Evolutionary conservation across 805 yeast genomes (phyloP), one percentile per base, ranked within the genome.

Genomic region (Monosporozyma aerobia): DNA sequence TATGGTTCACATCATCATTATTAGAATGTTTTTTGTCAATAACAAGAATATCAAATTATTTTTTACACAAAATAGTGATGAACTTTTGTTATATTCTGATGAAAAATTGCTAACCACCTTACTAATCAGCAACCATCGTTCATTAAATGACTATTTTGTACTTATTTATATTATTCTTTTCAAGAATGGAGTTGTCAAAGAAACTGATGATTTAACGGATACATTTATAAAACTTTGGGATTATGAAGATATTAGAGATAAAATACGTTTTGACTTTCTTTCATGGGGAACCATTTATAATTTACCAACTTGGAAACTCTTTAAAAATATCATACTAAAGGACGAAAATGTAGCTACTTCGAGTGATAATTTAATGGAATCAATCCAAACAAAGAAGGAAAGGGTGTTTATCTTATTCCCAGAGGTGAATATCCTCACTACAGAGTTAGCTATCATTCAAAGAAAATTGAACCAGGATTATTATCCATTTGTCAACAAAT

Each of bases 401-500:
- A 77, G 79, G 57, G 82, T 95, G 87, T 59, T 89, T 0, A 81
- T 83, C 0, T 57, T 87, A 8, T 90, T 90, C 58, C 97, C 97
- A 0, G 97, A 90, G 67, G 96, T 87, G 4, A 86, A 85, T 60
- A 78, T 85, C 7, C 77, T 79, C 65, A 78, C 82, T 0, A 71
- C 76, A 10, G 76, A 76, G 39, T 74, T 74, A 46, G 64, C 58
- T 43, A 71, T 47, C 57, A 65, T 60, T 50, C 95, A 89, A 55
- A 71, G 75, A 41, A 73, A 76, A 32, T 74, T 81, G 55, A 75
- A 83, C 47, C 77, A 76, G 43, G 75, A 76, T 53, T 80, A 76
- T 59, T 56, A 29, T 23, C 60, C 64, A 5, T 84, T 76, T 52
- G 71, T 85, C n/a, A 87, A 92, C 0, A 68, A 65, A 14, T 74